phyloP scores from a whole-genome alignment of 441 rosid species.

The Lepidium campestre region DNA sequence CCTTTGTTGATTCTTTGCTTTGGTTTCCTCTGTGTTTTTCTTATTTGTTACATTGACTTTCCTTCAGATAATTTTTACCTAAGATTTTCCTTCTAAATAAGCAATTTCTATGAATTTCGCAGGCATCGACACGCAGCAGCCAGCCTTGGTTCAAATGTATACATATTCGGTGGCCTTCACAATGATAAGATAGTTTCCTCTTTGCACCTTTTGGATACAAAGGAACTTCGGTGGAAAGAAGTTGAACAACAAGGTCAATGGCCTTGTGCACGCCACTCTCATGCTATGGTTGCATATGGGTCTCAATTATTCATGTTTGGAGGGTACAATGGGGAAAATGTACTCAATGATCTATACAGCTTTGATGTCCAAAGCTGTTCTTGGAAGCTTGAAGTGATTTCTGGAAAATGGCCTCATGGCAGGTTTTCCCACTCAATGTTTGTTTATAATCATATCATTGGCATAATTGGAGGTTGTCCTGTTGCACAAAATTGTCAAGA shows the following conservation, averaged over 20 bases:
- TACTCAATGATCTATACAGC: conserved; percentile 75
- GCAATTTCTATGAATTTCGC: conserved; percentile 13
- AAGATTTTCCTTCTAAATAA: neutral
- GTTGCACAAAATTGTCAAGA: conserved; percentile 67
- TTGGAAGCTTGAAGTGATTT: conserved; percentile 70
- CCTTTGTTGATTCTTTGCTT: neutral
- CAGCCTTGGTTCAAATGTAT: conserved; percentile 61
- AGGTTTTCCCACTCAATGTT: conserved; percentile 93
- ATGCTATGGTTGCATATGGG: conserved; percentile 69
- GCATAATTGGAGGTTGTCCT: conserved; percentile 93
- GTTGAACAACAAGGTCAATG: conserved; percentile 41
- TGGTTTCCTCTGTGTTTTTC: neutral
- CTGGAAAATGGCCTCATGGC: conserved; percentile 71
- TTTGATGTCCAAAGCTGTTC: conserved; percentile 49
- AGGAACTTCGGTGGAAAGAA: conserved; percentile 61
- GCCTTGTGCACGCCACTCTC: conserved; percentile 90
- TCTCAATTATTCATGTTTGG: conserved; percentile 72
- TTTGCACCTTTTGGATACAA: conserved; percentile 50
- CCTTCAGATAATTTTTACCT: neutral
- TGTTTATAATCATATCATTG: conserved; percentile 55
- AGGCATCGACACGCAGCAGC: conserved; percentile 95
- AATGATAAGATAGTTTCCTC: conserved; percentile 53
- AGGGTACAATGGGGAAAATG: conserved; percentile 70
- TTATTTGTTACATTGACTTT: neutral
- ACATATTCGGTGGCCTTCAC: conserved; percentile 80